Evolutionary conservation across 176 grass and related monocot genomes (phyloP).

Genomic region (Carex scoparia): DNA sequence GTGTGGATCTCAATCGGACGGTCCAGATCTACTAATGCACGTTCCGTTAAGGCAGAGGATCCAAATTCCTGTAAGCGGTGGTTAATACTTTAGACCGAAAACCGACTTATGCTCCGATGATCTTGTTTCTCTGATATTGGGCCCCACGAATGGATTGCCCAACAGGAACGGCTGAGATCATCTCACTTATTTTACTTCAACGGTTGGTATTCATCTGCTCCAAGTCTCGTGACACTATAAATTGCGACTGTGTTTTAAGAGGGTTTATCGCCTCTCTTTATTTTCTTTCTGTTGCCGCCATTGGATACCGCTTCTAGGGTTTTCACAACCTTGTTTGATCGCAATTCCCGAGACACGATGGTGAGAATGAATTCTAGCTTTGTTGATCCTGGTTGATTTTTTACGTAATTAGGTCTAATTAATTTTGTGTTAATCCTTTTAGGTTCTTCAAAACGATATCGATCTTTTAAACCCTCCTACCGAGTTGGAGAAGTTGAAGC

Average conservation of each 20-base stretch:
- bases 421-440: neutral
- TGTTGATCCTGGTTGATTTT: neutral
- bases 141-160: neutral
- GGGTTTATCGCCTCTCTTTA: neutral
- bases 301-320: neutral
- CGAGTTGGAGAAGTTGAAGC: slow-evolving; percentile 73
- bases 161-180: neutral
- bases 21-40: too few species aligned
- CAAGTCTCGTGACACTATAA: neutral
- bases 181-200: neutral
- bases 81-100: neutral
- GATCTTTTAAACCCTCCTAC: slow-evolving; percentile 70
- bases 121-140: neutral
- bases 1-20: too few species aligned
- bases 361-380: neutral
- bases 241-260: neutral
- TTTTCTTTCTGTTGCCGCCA: neutral
- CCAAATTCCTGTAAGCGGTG: too few species aligned
- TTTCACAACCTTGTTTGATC: neutral
- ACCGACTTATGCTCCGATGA: neutral
- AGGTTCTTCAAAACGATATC: slow-evolving; percentile 80
- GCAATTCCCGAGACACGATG: neutral
- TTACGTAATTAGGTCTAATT: neutral
- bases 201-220: neutral
- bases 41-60: too few species aligned